Evolutionary conservation across 768 basidiomycete species (phyloP).

Genomic region (Tricholoma sp.): DNA sequence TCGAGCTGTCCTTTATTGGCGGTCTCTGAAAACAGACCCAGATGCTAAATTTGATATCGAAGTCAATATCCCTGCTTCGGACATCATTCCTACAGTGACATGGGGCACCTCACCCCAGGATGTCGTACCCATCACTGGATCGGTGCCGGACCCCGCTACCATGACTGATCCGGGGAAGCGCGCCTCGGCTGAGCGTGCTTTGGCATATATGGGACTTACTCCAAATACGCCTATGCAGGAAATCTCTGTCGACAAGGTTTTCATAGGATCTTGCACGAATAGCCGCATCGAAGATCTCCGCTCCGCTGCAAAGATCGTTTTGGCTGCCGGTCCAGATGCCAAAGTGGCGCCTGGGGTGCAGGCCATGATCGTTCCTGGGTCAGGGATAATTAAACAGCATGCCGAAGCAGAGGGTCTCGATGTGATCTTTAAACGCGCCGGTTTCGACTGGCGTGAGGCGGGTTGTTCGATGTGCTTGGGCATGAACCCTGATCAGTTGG

Average conservation of each 20-base stretch:
- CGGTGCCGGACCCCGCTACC: constrained; percentile 69
- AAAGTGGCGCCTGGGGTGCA: constrained; percentile 71
- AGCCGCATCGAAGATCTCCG: constrained; percentile 91
- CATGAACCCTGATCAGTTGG: constrained; percentile 92
- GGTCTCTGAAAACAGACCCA: constrained; percentile 70
- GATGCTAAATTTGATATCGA: constrained; percentile 84
- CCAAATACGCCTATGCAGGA: constrained; percentile 77
- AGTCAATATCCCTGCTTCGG: constrained; percentile 72
- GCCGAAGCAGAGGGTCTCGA: constrained; percentile 89
- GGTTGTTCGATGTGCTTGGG: constrained; percentile 96
- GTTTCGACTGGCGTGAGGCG: constrained; percentile 94
- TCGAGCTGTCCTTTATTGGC: constrained; percentile 81
- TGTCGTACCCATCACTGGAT: constrained; percentile 75
- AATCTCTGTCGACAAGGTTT: constrained; percentile 81
- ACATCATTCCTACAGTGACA: constrained; percentile 86
- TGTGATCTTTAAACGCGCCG: constrained; percentile 80
- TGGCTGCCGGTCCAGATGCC: constrained; percentile 68
- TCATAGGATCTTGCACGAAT: constrained; percentile 94
- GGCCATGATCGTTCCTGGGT: constrained; percentile 92
- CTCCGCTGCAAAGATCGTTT: constrained; percentile 73
- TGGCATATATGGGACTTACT: constrained; percentile 83
- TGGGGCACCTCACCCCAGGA: constrained; percentile 95
- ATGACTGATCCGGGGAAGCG: constrained; percentile 64
- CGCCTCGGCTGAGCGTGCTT: constrained; percentile 65
- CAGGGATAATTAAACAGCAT: constrained; percentile 85